Base-by-base conservation (phyloP, 129 eudicot species). In the Arctium minus region DNA sequence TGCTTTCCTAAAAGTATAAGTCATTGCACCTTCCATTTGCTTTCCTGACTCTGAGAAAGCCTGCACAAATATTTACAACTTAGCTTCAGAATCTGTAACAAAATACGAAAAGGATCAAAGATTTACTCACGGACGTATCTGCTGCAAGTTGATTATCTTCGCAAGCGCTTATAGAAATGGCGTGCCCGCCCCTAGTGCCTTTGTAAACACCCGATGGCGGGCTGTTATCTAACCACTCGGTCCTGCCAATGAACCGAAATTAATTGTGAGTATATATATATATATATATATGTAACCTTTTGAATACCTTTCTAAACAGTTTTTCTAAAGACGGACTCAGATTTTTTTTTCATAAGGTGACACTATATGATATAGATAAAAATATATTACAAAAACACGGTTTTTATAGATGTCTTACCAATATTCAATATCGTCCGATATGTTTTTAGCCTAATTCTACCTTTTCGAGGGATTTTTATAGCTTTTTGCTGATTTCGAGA, bases 11-110 rank as follows among this genome's bases (percentile, higher is more conserved):
- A 94, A 92, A 70, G 91, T 86, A 84, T 72, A 78, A 10, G 98
- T 94, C 98, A 94, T 90, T 80, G 94, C 97, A 74, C 98, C 98
- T 72, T 83, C 87, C 95, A 90, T 90, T 50, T 84, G 89, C 53
- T 83, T 93, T 68, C 91, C 94, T 0, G 75, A 10, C 8, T 85
- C 75, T 40, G 94, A 87, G 87, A 92, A 87, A 15, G 91, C 92
- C 97, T 94, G 90, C 82, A 81, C 27, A 76, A 78, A 67, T 74
- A 22, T 29, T 35, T 60, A 56, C 6, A 56, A 53, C 79, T 72
- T 77, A 83, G 15, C 9, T 33, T 39, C 18, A 30, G 33, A 53
- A 53, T 60, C 29, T 6, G 10, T 65, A 39, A 7, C 37, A 32
- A 36, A 18, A 73, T 65, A 32, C 8, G 22, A 35, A 10, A 64